Conservation (phyloP, 352 stramenopile species). For the Saprolegnia parasitica region DNA sequence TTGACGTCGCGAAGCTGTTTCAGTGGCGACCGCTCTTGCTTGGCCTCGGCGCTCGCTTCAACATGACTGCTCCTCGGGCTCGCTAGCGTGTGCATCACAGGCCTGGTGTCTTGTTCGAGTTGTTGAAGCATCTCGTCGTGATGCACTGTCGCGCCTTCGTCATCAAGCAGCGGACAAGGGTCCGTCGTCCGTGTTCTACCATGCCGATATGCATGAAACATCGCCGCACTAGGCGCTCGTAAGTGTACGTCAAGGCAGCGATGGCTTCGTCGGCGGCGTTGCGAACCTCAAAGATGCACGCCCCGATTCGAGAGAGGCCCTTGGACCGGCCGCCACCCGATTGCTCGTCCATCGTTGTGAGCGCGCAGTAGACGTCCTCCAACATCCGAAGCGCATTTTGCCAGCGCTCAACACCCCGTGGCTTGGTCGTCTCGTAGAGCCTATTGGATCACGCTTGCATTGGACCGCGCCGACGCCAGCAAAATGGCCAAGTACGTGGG, state of each 20-base stretch:
- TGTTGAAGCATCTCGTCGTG: too few species aligned
- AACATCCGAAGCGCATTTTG: constrained; percentile 15
- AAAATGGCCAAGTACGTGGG: not conserved
- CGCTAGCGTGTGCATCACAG: not conserved
- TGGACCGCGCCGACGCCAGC: not conserved
- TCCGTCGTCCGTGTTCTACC: not conserved
- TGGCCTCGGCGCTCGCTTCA: not conserved
- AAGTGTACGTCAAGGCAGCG: constrained; percentile 15
- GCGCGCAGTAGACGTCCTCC: constrained; percentile 22
- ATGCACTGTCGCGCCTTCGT: not conserved
- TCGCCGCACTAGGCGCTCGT: not conserved
- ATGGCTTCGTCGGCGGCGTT: constrained; percentile 26
- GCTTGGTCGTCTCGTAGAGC: not conserved
- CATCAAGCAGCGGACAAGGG: not conserved
- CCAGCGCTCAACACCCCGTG: constrained; percentile 7
- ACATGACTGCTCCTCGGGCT: constrained; percentile 6
- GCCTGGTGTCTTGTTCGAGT: too few species aligned
- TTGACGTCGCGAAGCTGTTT: too few species aligned
- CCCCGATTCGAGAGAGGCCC: constrained; percentile 3
- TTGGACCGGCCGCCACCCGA: not conserved
- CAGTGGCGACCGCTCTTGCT: not conserved
- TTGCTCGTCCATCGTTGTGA: constrained; percentile 19
- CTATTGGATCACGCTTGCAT: not conserved
- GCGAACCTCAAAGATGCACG: constrained; percentile 16
- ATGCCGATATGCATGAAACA: not conserved